Evolutionary conservation across 768 basidiomycete species (phyloP).

Genomic region (Lyophyllum decastes): DNA sequence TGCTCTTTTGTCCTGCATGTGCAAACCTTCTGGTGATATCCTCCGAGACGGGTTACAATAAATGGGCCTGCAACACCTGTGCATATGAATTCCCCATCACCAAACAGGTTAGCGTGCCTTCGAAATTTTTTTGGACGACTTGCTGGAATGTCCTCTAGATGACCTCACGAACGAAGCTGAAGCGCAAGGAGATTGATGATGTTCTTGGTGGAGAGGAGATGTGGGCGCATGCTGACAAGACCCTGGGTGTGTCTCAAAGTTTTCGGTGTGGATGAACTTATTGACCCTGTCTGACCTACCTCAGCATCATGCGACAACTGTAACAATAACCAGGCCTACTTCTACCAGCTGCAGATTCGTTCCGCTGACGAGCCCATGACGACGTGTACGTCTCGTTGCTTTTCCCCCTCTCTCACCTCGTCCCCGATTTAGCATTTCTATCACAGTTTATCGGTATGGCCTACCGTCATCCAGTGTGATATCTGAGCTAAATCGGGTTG

Average conservation of each 20-base stretch:
- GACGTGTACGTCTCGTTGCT: slow-evolving; percentile 41
- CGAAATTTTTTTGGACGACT: slow-evolving; percentile 9
- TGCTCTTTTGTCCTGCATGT: slow-evolving; percentile 96
- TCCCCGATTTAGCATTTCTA: background rate
- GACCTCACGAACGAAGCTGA: slow-evolving; percentile 84
- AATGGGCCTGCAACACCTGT: slow-evolving; percentile 93
- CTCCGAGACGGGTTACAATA: slow-evolving; percentile 78
- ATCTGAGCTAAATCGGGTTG: background rate
- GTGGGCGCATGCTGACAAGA: slow-evolving; percentile 93
- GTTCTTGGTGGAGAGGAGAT: slow-evolving; percentile 92
- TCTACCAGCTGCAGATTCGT: slow-evolving; percentile 93
- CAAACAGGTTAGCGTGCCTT: slow-evolving; percentile 57
- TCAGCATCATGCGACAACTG: slow-evolving; percentile 73
- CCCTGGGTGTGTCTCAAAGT: slow-evolving; percentile 60
- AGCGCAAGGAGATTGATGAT: slow-evolving; percentile 92
- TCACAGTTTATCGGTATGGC: slow-evolving; percentile 61
- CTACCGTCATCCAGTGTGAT: background rate
- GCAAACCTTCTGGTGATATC: slow-evolving; percentile 85
- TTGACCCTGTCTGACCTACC: background rate
- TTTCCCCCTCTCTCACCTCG: background rate
- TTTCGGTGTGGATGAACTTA: background rate
- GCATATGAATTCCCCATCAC: slow-evolving; percentile 94
- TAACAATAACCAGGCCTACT: slow-evolving; percentile 85
- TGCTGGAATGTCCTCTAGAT: slow-evolving; percentile 55
- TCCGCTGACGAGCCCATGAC: slow-evolving; percentile 95